Conservation (phyloP, 1,284 basidiomycete genomes). For the Neolentinus lepideus region DNA sequence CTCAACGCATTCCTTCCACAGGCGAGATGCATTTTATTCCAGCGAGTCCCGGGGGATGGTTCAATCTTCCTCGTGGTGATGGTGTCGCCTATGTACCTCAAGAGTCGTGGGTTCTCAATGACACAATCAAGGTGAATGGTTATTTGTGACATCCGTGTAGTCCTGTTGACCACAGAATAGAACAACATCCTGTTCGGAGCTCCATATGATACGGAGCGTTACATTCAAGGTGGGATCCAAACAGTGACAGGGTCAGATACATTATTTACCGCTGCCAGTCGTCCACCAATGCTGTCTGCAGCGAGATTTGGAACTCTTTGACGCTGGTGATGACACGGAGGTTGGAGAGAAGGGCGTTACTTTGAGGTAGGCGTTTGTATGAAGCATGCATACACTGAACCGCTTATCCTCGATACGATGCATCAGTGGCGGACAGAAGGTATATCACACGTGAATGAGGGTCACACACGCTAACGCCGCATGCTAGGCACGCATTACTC, state of each 20-base stretch:
- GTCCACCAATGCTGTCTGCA: slow-evolving; percentile 28
- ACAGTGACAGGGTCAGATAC: slow-evolving; percentile 5
- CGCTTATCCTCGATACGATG: neutral
- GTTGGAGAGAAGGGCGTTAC: slow-evolving; percentile 7
- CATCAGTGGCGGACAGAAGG: slow-evolving; percentile 23
- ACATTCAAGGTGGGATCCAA: slow-evolving; percentile 29
- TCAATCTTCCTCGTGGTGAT: slow-evolving; percentile 33
- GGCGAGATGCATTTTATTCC: slow-evolving; percentile 29
- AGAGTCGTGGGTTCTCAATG: slow-evolving; percentile 35
- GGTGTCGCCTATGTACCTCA: slow-evolving; percentile 40
- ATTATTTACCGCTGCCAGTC: slow-evolving; percentile 16
- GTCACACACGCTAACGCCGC: neutral
- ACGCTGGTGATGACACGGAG: slow-evolving; percentile 5
- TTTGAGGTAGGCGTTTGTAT: neutral
- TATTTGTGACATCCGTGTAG: neutral
- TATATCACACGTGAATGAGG: neutral
- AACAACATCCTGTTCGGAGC: slow-evolving; percentile 39
- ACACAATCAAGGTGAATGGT: slow-evolving; percentile 29
- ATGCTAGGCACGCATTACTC: slow-evolving; percentile 56
- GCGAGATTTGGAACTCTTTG: slow-evolving; percentile 22
- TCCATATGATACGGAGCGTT: slow-evolving; percentile 32
- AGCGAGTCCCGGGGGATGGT: slow-evolving; percentile 26
- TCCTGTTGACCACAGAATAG: slow-evolving; percentile 9
- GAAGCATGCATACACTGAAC: neutral
- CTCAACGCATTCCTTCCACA: slow-evolving; percentile 12